Conservation (phyloP, 352 stramenopile genomes). For the Phytopythium chamaehyphon region DNA sequence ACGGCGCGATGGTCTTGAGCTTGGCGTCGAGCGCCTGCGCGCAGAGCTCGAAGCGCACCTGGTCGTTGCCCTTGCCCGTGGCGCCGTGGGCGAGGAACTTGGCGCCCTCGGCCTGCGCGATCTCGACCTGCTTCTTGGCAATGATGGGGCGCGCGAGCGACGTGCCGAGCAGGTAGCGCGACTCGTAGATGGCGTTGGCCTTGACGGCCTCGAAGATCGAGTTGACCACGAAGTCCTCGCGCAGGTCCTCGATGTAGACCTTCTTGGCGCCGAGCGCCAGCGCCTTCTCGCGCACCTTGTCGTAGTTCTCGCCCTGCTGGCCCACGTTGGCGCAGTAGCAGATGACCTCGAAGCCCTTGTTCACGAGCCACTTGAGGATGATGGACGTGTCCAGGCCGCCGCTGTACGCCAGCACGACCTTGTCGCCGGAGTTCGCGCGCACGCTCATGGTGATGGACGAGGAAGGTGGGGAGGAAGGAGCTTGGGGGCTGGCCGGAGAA, state of each 20-base stretch:
- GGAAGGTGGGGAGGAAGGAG: constrained; percentile 1
- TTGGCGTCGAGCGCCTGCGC: constrained; percentile 94
- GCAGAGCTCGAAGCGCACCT: constrained; percentile 98
- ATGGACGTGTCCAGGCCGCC: constrained; percentile 98
- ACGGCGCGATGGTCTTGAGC: constrained; percentile 96
- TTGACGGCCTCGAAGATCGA: constrained; percentile 94
- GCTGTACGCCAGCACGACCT: constrained; percentile 96
- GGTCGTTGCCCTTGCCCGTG: constrained; percentile 99
- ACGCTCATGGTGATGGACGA: constrained; percentile 53
- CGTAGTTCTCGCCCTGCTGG: constrained; percentile 95
- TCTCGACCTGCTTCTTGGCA: constrained; percentile 95
- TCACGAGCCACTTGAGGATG: constrained; percentile 98
- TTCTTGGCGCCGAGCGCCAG: constrained; percentile 70
- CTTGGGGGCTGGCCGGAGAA: constrained; percentile 15
- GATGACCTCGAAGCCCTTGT: constrained; percentile 98
- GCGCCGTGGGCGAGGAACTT: constrained; percentile 96
- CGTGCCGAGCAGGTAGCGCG: constrained; percentile 95
- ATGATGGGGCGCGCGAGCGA: constrained; percentile 98
- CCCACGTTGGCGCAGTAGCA: constrained; percentile 99
- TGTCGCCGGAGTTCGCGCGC: constrained; percentile 69
- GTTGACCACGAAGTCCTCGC: constrained; percentile 95
- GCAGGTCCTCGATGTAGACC: constrained; percentile 96
- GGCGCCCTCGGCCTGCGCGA: constrained; percentile 88
- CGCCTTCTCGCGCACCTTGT: constrained; percentile 92
- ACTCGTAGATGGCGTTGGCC: constrained; percentile 98